A percentile compares a stretch with the other conserved stretches of the same genome.
phyloP scores from a whole-genome alignment of 2,329 filamentous ascomycete species.

The Scedosporium minutisporum region DNA sequence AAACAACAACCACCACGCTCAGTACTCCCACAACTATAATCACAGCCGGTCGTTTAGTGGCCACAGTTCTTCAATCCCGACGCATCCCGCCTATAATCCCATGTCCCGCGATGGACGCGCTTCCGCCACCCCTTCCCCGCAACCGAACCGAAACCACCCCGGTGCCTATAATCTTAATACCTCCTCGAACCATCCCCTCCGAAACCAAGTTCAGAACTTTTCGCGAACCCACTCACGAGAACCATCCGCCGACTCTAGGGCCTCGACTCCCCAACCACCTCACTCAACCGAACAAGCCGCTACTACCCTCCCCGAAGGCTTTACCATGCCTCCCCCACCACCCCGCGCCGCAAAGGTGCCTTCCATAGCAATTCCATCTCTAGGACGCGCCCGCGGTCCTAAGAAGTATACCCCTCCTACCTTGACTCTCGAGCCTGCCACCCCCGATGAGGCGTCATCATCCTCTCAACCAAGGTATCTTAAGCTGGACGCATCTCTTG shows the following conservation, averaged over 20 bases:
- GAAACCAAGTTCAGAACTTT: background rate
- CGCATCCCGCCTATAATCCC: constrained; percentile 40
- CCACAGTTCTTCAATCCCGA: constrained; percentile 22
- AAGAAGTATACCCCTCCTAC: constrained; percentile 30
- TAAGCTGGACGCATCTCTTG: background rate
- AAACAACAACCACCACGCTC: constrained; percentile 7
- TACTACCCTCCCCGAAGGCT: constrained; percentile 1
- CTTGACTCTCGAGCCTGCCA: background rate
- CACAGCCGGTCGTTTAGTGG: constrained; percentile 1
- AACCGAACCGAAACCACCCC: background rate
- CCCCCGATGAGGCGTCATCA: background rate
- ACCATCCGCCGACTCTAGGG: background rate
- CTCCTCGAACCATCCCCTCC: background rate
- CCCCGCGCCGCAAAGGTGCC: constrained; percentile 20
- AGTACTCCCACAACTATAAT: constrained; percentile 17
- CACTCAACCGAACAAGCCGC: background rate
- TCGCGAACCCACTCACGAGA: background rate
- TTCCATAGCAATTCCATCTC: constrained; percentile 25
- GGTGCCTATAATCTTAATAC: background rate
- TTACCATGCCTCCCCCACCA: constrained; percentile 16
- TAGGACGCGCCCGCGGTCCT: constrained; percentile 27
- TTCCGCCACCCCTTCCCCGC: constrained; percentile 8
- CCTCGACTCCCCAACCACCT: constrained; percentile 3
- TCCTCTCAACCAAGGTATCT: background rate
- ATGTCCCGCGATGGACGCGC: constrained; percentile 21